phyloP scores from a whole-genome alignment of 2,329 filamentous ascomycete genomes.

The Erysiphe neolycopersici region DNA sequence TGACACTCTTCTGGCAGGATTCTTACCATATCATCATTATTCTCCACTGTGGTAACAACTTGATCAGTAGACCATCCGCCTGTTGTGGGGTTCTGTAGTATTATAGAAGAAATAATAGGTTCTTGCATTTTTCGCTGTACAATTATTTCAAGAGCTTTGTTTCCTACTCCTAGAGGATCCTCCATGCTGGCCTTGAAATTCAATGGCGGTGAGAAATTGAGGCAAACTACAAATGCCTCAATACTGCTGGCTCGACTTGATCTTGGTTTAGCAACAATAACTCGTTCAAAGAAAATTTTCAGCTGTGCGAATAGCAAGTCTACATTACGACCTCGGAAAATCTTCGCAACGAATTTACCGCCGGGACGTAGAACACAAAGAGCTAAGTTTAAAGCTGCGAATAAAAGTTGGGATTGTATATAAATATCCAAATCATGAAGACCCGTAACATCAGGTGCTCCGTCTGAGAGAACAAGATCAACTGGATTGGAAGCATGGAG shows the following conservation, averaged over 20 bases:
- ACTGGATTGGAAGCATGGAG: constrained; percentile 45
- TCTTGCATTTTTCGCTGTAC: constrained; percentile 17
- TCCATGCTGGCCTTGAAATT: constrained; percentile 54
- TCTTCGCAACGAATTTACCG: constrained; percentile 93
- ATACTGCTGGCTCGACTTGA: constrained; percentile 90
- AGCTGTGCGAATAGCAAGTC: constrained; percentile 85
- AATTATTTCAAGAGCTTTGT: constrained; percentile 24
- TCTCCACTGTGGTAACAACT: constrained; percentile 1
- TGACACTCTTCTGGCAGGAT: constrained; percentile 9
- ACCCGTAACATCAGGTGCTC: constrained; percentile 86
- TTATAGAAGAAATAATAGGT: constrained; percentile 17
- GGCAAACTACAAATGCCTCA: constrained; percentile 87
- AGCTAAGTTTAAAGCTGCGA: constrained; percentile 77
- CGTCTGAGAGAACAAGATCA: constrained; percentile 83
- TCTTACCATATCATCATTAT: constrained; percentile 8
- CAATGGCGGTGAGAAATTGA: constrained; percentile 57
- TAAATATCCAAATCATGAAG: constrained; percentile 96
- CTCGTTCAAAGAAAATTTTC: constrained; percentile 66
- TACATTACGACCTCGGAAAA: constrained; percentile 86
- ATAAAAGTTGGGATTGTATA: constrained; percentile 84
- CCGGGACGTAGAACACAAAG: constrained; percentile 79
- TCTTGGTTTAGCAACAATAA: constrained; percentile 77
- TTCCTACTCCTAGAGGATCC: constrained; percentile 41
- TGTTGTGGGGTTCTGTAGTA: constrained; percentile 20
- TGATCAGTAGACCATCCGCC: constrained; percentile 18